Conservation (phyloP, 208 protist species). For the Trypanosoma melophagium region DNA sequence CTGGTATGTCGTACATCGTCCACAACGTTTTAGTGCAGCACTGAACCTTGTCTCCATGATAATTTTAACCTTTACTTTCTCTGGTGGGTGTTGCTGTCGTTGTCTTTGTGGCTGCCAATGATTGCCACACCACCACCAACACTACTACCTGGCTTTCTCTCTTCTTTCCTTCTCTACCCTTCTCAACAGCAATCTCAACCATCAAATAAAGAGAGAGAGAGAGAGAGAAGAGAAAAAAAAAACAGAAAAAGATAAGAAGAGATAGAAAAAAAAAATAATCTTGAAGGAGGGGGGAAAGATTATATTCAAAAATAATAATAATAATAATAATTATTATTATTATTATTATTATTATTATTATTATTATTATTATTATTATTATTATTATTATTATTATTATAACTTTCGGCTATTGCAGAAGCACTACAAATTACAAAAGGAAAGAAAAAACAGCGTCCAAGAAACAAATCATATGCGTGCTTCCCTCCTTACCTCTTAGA, state of each 20-base stretch:
- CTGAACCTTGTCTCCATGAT: slow-evolving; percentile 40
- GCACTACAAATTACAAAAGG: no score
- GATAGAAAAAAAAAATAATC: slow-evolving; percentile 4
- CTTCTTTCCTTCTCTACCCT: no score
- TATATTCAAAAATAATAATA: not conserved
- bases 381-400: no score
- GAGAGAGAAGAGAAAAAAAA: not conserved
- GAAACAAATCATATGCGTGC: no score
- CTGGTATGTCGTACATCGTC: slow-evolving; percentile 23
- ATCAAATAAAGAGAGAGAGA: not conserved
- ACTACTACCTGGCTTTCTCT: not conserved
- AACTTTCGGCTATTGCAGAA: no score
- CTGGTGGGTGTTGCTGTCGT: no score
- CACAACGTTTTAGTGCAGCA: slow-evolving; percentile 32
- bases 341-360: no score
- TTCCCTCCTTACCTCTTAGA: slow-evolving; percentile 2
- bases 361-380: no score
- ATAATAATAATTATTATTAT: no score
- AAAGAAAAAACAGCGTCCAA: no score
- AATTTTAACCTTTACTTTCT: not conserved
- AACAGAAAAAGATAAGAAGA: slow-evolving; percentile 23
- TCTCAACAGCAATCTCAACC: not conserved
- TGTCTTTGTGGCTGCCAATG: no score
- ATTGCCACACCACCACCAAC: no score
- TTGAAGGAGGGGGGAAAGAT: not conserved